Evolutionary conservation across 2,329 filamentous ascomycete genomes (phyloP), one percentile per base, ranked within the genome.

Genomic region (Fusarium clavum): DNA sequence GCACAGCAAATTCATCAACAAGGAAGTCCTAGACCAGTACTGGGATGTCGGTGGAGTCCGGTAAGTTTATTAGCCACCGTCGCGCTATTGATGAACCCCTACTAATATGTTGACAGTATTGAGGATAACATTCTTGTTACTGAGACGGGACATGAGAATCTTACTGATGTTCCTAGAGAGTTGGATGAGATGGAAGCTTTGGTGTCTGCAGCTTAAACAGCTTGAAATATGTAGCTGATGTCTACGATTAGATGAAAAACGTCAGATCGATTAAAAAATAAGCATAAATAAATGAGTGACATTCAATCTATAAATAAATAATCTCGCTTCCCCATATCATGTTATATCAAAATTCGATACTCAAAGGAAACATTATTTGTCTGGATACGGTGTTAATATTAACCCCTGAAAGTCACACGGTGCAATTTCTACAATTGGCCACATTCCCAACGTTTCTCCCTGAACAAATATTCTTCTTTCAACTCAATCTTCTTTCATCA

Each of bases 41-140:
- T 94, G 94, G 90, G 88, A 91, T 56, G 94, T 94, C 2, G 92
- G 92, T 13, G 92, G 92, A 71, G 90, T 94, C 14, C 86, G 90
- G 82, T 88, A 76, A 77, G 86, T 81, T 32, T 64, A 46, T 54
- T 63, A 40, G 43, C 43, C 55, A 69, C 41, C 45, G 41, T 44
- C 25, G 6, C 51, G n/a, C 49, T 61, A 41, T 47, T n/a, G 46
- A 18, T 25, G 45, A n/a, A 7, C 30, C 49, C 12, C 8, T 55
- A 62, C 75, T 79, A 66, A 79, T 55, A 8, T 44, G 6, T 46
- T 22, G 34, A 32, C 11, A 83, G 85, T 57, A 88, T 90, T 67
- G 89, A 91, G 82, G 90, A 92, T 76, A 92, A 94, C 76, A 86
- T 94, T 30, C 81, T 94, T 27, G 89, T 94, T 65, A 94, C 91